These are phyloP conservation scores for Mucor mucedo DNA, from an alignment of 371 early-diverging fungal species.

Conservation along the genomic window DNA sequence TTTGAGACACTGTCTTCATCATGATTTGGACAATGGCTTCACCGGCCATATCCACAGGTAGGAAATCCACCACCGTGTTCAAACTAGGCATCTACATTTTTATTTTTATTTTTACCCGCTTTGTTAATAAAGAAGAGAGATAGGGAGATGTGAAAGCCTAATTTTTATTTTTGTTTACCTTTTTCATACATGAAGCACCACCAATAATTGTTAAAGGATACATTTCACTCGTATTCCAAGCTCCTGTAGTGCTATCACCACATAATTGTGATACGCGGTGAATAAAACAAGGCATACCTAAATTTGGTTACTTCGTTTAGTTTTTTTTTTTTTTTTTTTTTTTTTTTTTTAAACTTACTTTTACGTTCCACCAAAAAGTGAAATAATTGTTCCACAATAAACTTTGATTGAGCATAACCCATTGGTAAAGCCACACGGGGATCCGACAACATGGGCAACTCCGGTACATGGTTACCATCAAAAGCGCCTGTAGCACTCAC, in stretches of 20 bases:
- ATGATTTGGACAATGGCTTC: slow-evolving; percentile 39
- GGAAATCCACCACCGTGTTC: slow-evolving; percentile 37
- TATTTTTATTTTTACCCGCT: too few relatives aligned
- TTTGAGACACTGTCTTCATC: slow-evolving; percentile 6
- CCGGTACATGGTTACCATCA: slow-evolving; percentile 19
- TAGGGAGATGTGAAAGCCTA: background rate
- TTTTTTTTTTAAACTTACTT: slow-evolving; percentile 6
- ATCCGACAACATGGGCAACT: slow-evolving; percentile 28
- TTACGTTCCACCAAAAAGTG: slow-evolving; percentile 25
- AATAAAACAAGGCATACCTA: slow-evolving; percentile 39
- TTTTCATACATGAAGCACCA: slow-evolving; percentile 29
- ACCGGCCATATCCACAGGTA: slow-evolving; percentile 41
- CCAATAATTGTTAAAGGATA: slow-evolving; percentile 43
- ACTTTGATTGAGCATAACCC: slow-evolving; percentile 51
- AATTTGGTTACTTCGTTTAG: background rate
- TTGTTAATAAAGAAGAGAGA: background rate
- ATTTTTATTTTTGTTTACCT: slow-evolving; percentile 11
- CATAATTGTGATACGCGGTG: slow-evolving; percentile 52
- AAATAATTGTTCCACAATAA: slow-evolving; percentile 39
- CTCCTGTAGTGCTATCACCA: slow-evolving; percentile 45
- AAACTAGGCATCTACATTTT: slow-evolving; percentile 32
- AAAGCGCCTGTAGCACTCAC: slow-evolving; percentile 23
- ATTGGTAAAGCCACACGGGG: slow-evolving; percentile 35
- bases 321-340: background rate
- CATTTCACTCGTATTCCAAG: slow-evolving; percentile 51